Base-by-base conservation (phyloP, 2,329 filamentous ascomycete species). In the Trichoderma sp. region DNA sequence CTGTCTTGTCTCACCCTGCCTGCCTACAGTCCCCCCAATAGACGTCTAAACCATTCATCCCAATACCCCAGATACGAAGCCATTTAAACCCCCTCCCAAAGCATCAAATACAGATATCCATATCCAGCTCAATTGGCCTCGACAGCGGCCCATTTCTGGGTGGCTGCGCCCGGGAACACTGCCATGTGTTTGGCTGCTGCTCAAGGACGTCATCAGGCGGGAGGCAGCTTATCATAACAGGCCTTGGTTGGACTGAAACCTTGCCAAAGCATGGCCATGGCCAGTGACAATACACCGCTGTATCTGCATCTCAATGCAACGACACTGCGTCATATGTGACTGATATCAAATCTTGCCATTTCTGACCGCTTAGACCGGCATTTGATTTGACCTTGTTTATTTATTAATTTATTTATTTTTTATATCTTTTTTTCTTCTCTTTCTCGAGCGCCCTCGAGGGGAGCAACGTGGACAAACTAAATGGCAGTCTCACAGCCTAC, bases 131-230 rank as follows among this genome's bases (percentile, higher is more conserved):
- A 61, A 68, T 68, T 68, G 53, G 65, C 26, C 28, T 58, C 20
- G 47, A 53, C n/a, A 13, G 47, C 47, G 47, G 47, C 47, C 47
- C 47, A 11, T 43, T 43, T n/a, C 15, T 50, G 4, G 47, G 47
- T 53, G 47, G 47, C 47, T 53, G 47, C 43, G 43, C 43, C 43
- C 43, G 23, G 26, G 43, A n/a, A 50, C 30, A 6, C 43, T 43
- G 36, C 65, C 57, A 69, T 69, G 34, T 36, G 67, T 34, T 13
- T 50, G 55, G 23, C 53, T 34, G 39, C 66, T 68, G 66, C 66
- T 53, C 26, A 17, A 61, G 69, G 61, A 67, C 69, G 69, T 71
- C 69, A 71, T 71, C 63, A 61, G 69, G 36, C 53, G 69, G 62
- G 28, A n/a, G 39, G 6, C 39, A n/a, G 39, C 62, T 67, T 67